Evolutionary conservation across 2,329 filamentous ascomycete genomes (phyloP), one percentile per base, ranked within the genome.

Genomic region (Pseudogymnoascus destructans): DNA sequence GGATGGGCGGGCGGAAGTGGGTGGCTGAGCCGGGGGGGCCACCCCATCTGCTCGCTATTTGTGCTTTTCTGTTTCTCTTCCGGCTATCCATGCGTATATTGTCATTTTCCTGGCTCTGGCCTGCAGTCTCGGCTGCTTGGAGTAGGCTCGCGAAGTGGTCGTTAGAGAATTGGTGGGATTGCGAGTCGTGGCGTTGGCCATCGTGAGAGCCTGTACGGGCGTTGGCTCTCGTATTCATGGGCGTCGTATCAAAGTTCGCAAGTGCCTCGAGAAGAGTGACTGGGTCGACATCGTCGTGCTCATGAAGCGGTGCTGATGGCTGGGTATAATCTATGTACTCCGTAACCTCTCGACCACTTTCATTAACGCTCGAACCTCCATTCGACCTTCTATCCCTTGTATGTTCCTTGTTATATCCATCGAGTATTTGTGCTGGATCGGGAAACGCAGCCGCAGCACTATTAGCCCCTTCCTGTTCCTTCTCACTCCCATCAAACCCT

Each of bases 61-160:
- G 36, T 52, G 49, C 42, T 58, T 57, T 52, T 30, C 23, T 52
- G 46, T 52, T 30, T 27, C 46, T 27, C 46, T 52, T 52, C n/a
- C 46, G 23, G 25, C 5, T 52, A 25, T 52, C 46, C 46, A 52
- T 52, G 23, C 46, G 46, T 17, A 30, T 15, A 8, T 27, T 49
- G 30, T 55, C 54, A 11, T 56, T 56, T 25, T 56, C 54, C 3
- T 56, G 54, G 54, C 8, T 36, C 54, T 56, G 54, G 36, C 59
- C 64, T 57, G 66, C 64, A 5, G 62, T 66, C 21, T 62, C 65
- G 27, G 62, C 66, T 21, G 66, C 65, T 58, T 67, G 57, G 8
- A 67, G 58, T 13, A 67, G 55, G 42, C 61, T 67, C 21, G 62
- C 63, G 19, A 68, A 67, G 52, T 65, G 62, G 46, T 64, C 61